Conservation (phyloP, 768 basidiomycete genomes). For the Galerina sulciceps region DNA sequence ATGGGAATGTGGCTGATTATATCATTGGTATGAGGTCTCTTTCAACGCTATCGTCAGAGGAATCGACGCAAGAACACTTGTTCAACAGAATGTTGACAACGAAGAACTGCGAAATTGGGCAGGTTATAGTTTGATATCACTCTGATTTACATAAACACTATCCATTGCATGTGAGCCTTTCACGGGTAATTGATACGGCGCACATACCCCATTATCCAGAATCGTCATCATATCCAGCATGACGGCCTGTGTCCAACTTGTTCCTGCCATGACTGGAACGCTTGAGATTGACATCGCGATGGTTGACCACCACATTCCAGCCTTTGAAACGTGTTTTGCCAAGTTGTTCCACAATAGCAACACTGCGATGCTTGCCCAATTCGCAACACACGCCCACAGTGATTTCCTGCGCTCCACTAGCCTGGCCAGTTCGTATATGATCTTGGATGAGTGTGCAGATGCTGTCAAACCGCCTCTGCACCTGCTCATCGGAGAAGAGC, state of each 20-base stretch:
- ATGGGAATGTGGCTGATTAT: too few relatives aligned
- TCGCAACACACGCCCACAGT: conserved; percentile 27
- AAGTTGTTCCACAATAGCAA: conserved; percentile 30
- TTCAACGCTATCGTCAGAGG: too few relatives aligned
- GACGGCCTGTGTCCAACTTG: not conserved
- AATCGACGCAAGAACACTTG: too few relatives aligned
- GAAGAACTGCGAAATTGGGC: too few relatives aligned
- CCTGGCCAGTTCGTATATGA: conserved; percentile 12
- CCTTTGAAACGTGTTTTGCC: conserved; percentile 18
- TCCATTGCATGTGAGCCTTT: not conserved
- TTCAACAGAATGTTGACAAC: too few relatives aligned
- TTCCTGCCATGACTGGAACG: conserved; percentile 9
- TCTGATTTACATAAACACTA: too few relatives aligned
- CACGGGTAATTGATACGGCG: not conserved
- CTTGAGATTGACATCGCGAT: conserved; percentile 26
- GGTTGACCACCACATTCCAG: conserved; percentile 25
- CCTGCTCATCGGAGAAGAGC: conserved; percentile 21
- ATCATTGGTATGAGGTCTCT: too few relatives aligned
- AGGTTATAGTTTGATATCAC: too few relatives aligned
- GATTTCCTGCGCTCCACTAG: conserved; percentile 12
- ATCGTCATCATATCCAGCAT: not conserved
- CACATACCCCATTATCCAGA: not conserved
- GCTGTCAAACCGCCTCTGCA: conserved; percentile 20
- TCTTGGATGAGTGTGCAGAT: conserved; percentile 13
- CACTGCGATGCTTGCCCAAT: conserved; percentile 31